Evolutionary conservation across 352 stramenopile species (phyloP).

Genomic region (Pythium pyrilobum): DNA sequence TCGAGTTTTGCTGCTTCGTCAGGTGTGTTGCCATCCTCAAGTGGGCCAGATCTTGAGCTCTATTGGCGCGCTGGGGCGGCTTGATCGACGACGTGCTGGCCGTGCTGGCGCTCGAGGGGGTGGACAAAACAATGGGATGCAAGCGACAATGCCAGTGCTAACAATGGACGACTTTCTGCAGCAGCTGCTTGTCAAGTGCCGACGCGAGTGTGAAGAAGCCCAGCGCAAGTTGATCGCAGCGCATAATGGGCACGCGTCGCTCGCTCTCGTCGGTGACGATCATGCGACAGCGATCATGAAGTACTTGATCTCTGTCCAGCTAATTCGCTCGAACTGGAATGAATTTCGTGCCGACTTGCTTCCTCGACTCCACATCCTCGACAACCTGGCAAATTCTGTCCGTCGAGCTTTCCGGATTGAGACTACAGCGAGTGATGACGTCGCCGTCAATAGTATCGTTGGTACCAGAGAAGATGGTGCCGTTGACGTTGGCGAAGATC

Average conservation of each 20-base stretch:
- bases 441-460: no score
- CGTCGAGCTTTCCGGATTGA: slow-evolving; percentile 17
- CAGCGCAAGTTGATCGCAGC: slow-evolving; percentile 73
- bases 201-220: slow-evolving; percentile 75
- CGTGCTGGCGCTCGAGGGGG: neutral
- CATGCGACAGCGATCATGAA: slow-evolving; percentile 33
- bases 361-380: slow-evolving; percentile 57
- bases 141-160: slow-evolving; percentile 27
- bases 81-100: neutral
- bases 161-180: slow-evolving; percentile 81
- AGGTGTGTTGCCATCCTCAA: slow-evolving; percentile 92
- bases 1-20: slow-evolving; percentile 76
- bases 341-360: slow-evolving; percentile 65
- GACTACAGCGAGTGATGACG: neutral
- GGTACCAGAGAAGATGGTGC: neutral
- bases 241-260: slow-evolving; percentile 61
- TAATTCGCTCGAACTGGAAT: slow-evolving; percentile 52
- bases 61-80: slow-evolving; percentile 5
- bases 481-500: neutral
- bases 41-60: slow-evolving; percentile 43
- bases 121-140: neutral
- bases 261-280: slow-evolving; percentile 35
- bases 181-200: slow-evolving; percentile 58
- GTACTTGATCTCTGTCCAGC: slow-evolving; percentile 40
- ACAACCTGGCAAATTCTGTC: slow-evolving; percentile 48